phyloP scores from a whole-genome alignment of 768 basidiomycete genomes.

The Phaeolepiota aurea region DNA sequence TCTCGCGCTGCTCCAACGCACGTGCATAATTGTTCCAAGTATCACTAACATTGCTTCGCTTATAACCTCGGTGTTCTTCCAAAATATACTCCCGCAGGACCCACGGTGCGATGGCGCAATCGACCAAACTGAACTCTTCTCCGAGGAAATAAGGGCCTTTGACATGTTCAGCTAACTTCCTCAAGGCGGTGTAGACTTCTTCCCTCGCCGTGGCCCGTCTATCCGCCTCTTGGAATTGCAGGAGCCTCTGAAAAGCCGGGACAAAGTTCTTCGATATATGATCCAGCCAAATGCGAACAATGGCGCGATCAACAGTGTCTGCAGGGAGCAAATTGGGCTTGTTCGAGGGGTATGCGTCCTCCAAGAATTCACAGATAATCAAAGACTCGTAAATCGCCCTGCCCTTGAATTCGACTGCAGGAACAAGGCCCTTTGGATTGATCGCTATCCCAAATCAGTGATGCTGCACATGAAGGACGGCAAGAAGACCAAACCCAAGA shows the following conservation, averaged over 20 bases:
- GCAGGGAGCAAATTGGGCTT: constrained; percentile 1
- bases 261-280: constrained; percentile 2
- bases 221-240: constrained; percentile 23
- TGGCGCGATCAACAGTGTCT: constrained; percentile 1
- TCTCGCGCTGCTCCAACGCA: constrained; percentile 23
- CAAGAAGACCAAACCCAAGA: constrained; percentile 31
- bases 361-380: constrained; percentile 4
- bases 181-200: constrained; percentile 28
- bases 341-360: constrained; percentile 4
- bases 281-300: constrained; percentile 5
- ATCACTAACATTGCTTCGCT: constrained; percentile 21
- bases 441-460: constrained; percentile 28
- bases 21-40: constrained; percentile 32
- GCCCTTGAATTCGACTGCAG: constrained; percentile 2
- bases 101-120: constrained; percentile 42
- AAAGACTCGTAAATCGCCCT: constrained; percentile 5
- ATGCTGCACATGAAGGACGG: background rate
- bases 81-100: constrained; percentile 33
- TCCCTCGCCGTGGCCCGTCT: constrained; percentile 23
- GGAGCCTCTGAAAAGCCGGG: constrained; percentile 1
- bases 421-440: constrained; percentile 48
- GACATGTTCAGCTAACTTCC: constrained; percentile 24
- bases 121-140: constrained; percentile 35
- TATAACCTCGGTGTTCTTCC: constrained; percentile 31
- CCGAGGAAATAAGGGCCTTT: constrained; percentile 44